phyloP scores from a whole-genome alignment of 1,284 basidiomycete species.

The Ustilago shanxiensis region DNA sequence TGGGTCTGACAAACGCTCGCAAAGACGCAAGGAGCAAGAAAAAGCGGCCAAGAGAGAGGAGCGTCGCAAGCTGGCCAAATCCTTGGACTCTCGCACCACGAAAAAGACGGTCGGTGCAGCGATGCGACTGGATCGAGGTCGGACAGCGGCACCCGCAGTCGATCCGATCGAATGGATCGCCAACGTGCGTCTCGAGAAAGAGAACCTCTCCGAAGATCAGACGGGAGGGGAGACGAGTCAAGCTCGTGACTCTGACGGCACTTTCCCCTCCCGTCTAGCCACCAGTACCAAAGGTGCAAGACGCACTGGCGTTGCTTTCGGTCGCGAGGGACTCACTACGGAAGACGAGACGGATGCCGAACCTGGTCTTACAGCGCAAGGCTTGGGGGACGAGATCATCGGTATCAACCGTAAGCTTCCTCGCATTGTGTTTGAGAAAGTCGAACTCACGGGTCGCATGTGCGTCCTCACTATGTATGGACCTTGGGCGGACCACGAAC shows the following conservation, averaged over 20 bases:
- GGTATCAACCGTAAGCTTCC: conserved; percentile 57
- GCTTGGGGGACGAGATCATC: conserved; percentile 58
- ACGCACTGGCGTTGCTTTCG: conserved; percentile 17
- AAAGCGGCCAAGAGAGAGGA: conserved; percentile 22
- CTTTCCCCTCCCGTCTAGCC: conserved; percentile 9
- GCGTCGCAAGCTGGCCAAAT: conserved; percentile 20
- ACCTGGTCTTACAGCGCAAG: conserved; percentile 37
- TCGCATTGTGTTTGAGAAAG: conserved; percentile 57
- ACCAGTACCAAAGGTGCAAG: conserved; percentile 12
- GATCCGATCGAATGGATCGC: conserved; percentile 61
- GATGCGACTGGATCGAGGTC: conserved; percentile 46
- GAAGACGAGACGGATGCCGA: conserved; percentile 44
- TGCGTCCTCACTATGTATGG: conserved; percentile 64
- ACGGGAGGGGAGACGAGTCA: conserved; percentile 25
- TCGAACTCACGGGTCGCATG: conserved; percentile 59
- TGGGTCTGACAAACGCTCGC: conserved; percentile 14
- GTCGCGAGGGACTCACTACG: conserved; percentile 25
- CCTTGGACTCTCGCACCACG: conserved; percentile 6
- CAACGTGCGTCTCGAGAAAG: conserved; percentile 54
- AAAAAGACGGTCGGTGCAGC: conserved; percentile 38
- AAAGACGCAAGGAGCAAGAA: conserved; percentile 22
- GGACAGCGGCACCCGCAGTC: conserved; percentile 35
- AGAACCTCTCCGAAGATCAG: conserved; percentile 31
- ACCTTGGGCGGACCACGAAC: conserved; percentile 62
- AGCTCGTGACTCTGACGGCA: conserved; percentile 18